Conservation (phyloP, 148 eudicot species). For the Cornus florida region DNA sequence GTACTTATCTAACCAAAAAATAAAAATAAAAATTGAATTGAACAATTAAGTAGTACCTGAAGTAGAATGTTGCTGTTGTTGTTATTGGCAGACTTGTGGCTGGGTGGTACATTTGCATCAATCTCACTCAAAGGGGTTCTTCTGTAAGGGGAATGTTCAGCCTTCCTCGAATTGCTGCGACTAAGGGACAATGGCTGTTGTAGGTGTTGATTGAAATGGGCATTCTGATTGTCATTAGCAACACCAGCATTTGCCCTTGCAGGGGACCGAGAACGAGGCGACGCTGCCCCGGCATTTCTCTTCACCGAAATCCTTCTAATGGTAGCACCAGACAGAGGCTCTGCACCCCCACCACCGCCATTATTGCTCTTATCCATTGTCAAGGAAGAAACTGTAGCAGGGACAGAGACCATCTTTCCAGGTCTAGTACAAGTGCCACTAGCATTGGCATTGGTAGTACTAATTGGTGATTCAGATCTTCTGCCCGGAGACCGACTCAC, state of each 20-base stretch:
- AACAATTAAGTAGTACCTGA: conserved; percentile 35
- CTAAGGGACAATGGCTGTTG: conserved; percentile 50
- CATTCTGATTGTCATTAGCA: conserved; percentile 23
- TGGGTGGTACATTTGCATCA: conserved; percentile 41
- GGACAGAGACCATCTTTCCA: conserved; percentile 91
- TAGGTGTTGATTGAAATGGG: not conserved
- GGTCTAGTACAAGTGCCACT: conserved; percentile 31
- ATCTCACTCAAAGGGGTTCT: conserved; percentile 83
- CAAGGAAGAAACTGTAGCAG: conserved; percentile 69
- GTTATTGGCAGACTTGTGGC: conserved; percentile 4
- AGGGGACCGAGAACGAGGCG: conserved; percentile 55
- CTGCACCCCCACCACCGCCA: conserved; percentile 25
- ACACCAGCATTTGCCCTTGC: conserved; percentile 31
- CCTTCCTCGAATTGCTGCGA: conserved; percentile 77
- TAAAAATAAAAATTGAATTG: too few species aligned
- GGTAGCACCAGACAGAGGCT: conserved; percentile 12
- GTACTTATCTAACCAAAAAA: too few species aligned
- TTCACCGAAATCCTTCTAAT: conserved; percentile 78
- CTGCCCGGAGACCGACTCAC: conserved; percentile 86
- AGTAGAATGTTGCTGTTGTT: conserved; percentile 20
- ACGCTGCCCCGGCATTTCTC: conserved; percentile 61
- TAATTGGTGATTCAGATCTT: conserved; percentile 76
- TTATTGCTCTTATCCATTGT: conserved; percentile 51
- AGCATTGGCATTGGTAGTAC: conserved; percentile 20
- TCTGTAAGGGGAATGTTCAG: conserved; percentile 78